Evolutionary conservation across 148 eudicot genomes (phyloP), one percentile per base, ranked within the genome.

Genomic region (Fagopyrum tataricum): DNA sequence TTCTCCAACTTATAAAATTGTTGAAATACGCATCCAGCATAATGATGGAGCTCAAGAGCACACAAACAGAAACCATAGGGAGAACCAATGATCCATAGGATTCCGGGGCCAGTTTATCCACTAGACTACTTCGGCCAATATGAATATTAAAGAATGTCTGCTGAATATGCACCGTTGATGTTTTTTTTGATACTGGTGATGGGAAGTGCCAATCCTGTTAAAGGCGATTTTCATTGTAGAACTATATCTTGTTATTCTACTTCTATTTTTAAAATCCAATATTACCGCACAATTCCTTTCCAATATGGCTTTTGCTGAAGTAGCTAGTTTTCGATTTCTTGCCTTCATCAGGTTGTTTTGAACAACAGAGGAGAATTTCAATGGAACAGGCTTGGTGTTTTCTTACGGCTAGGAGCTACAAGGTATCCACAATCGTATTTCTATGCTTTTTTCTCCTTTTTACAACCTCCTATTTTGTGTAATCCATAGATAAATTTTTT

Each of bases 361-460:
- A 85, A 95, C 83, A 88, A 76, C 77, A 84, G 79, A 81, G 86
- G 81, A 74, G 96, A 91, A 74, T 92, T 95, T 72, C 92, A 90
- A 49, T 91, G 96, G 99, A 76, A 85, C 73, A 95, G 78, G 86
- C 87, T 95, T 73, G 81, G 88, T 71, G 85, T 91, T 76, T 91
- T 95, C 83, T 77, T 95, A 81, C 83, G 91, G 83, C 80, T 89
- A 43, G 99, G 97, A 62, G 87, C 89, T 73, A 79, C 85, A 64
- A 87, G 92, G 97, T 91, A 86, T 64, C 20, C 31, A 15, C 15
- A 5, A 61, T 61, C 2, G 6, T 61, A 61, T 26, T 10, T 24
- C 4, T 61, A 24, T 61, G 67, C 41, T 20, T 20, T 55, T 55
- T 55, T 20, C 2, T 31, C 37, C 24, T 55, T 20, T 23, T 55